Conservation (phyloP, 768 basidiomycete species). For the Hypsizygus marmoreus region DNA sequence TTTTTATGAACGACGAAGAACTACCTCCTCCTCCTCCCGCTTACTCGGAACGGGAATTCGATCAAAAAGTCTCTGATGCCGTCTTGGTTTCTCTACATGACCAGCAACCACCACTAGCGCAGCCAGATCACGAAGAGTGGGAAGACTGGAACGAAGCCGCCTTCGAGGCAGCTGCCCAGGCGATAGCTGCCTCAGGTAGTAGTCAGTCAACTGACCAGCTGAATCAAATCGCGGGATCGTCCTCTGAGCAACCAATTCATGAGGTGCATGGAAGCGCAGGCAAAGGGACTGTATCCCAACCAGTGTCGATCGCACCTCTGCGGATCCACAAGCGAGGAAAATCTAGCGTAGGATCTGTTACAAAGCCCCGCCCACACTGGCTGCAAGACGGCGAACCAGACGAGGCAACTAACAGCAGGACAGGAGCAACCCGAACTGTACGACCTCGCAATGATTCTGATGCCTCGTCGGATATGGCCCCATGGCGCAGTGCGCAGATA, state of each 20-base stretch:
- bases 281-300: slow-evolving; percentile 4
- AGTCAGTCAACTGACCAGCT: neutral
- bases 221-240: slow-evolving; percentile 6
- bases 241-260: slow-evolving; percentile 1
- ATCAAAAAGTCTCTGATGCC: slow-evolving; percentile 51
- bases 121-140: slow-evolving; percentile 43
- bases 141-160: slow-evolving; percentile 50
- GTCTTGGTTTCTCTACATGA: slow-evolving; percentile 39
- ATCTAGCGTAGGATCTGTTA: slow-evolving; percentile 5
- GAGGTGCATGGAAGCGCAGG: slow-evolving; percentile 4
- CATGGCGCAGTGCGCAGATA: slow-evolving; percentile 5
- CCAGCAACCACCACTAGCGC: slow-evolving; percentile 22
- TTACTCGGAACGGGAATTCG: slow-evolving; percentile 51
- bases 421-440: slow-evolving; percentile 1
- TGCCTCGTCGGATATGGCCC: neutral
- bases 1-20: slow-evolving; percentile 21
- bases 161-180: slow-evolving; percentile 34
- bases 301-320: slow-evolving; percentile 34
- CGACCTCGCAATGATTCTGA: slow-evolving; percentile 1
- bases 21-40: slow-evolving; percentile 48
- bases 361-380: slow-evolving; percentile 21
- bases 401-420: neutral
- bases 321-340: slow-evolving; percentile 33
- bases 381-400: neutral
- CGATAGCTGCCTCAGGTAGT: slow-evolving; percentile 5